Base-by-base conservation (phyloP, 257 asterid genomes). In the Penstemon newberryi region DNA sequence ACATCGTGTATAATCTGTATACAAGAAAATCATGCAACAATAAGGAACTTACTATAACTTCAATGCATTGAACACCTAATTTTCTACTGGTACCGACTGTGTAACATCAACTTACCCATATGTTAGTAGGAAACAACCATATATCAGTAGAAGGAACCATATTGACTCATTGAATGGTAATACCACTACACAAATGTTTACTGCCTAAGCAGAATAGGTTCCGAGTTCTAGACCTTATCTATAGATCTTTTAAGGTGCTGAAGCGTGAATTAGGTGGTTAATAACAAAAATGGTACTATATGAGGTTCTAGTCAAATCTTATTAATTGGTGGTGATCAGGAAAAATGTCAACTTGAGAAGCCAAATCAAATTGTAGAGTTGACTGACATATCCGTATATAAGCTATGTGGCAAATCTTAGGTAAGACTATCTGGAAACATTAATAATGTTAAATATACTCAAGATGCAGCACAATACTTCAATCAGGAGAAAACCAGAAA, bases 1-100 rank as follows among this genome's bases (percentile, higher is more conserved):
- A 80, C 89, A 71, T 93, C 97, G 82, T 86, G 88, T 79, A 88
- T 58, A 71, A 87, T 84, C 99, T 93, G 89, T 70, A 76, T 69
- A 61, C 12, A 67, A 61, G 37, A 63, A 70, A 65, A 69, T 74
- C 54, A 69, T 61, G 18, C 18, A 15, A 15, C 18, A 15, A 15
- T 15, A 15, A 15, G 18, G 18, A 15, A 15, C 18, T 15, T 15
- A 15, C 18, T 15, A 15, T 15, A 15, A 15, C 18, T 15, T 15
- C 18, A 15, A 15, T 15, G 0, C 18, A 15, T 15, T 15, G 18
- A 15, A 15, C 18, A 15, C 18, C 18, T 15, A 15, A 15, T 15
- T 15, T 15, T 15, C 18, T 15, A 15, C 18, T 15, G 18, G 18
- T 15, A 15, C 18, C 18, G 18, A 15, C 18, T 0, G 18, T 15